These are phyloP conservation scores for Cercis canadensis DNA, from an alignment of 306 rosid species.

Conservation along the genomic window DNA sequence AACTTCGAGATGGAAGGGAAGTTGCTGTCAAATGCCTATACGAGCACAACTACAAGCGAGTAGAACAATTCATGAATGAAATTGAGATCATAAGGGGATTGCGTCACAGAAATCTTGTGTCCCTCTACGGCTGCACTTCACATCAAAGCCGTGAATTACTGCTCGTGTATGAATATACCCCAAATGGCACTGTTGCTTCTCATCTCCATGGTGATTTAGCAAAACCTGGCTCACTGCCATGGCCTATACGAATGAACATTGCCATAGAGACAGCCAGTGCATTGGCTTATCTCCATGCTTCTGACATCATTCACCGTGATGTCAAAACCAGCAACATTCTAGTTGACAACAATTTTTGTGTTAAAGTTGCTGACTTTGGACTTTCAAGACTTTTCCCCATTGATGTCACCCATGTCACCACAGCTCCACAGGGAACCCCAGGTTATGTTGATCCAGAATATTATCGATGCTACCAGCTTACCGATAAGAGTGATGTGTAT, in stretches of 20 bases:
- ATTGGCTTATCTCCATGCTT: slow-evolving; percentile 78
- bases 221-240: slow-evolving; percentile 34
- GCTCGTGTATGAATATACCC: slow-evolving; percentile 58
- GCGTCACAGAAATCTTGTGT: slow-evolving; percentile 50
- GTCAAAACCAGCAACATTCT: slow-evolving; percentile 65
- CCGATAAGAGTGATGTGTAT: slow-evolving; percentile 52
- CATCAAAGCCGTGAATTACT: slow-evolving; percentile 50
- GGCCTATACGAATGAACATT: slow-evolving; percentile 56
- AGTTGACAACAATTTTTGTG: slow-evolving; percentile 31
- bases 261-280: slow-evolving; percentile 75
- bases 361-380: slow-evolving; percentile 52
- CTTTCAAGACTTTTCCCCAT: slow-evolving; percentile 43
- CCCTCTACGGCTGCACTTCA: slow-evolving; percentile 60
- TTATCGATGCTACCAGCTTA: slow-evolving; percentile 32
- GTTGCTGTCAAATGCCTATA: slow-evolving; percentile 59
- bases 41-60: slow-evolving; percentile 44
- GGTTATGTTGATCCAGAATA: slow-evolving; percentile 55
- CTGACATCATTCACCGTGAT: slow-evolving; percentile 71
- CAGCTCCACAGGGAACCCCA: slow-evolving; percentile 49
- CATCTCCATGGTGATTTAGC: slow-evolving; percentile 66
- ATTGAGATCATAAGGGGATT: slow-evolving; percentile 47
- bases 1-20: slow-evolving; percentile 60
- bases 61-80: slow-evolving; percentile 56
- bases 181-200: slow-evolving; percentile 78
- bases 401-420: slow-evolving; percentile 46